These are phyloP conservation scores for Eucommia ulmoides DNA, from an alignment of 257 asterid genomes.

Conservation along the genomic window DNA sequence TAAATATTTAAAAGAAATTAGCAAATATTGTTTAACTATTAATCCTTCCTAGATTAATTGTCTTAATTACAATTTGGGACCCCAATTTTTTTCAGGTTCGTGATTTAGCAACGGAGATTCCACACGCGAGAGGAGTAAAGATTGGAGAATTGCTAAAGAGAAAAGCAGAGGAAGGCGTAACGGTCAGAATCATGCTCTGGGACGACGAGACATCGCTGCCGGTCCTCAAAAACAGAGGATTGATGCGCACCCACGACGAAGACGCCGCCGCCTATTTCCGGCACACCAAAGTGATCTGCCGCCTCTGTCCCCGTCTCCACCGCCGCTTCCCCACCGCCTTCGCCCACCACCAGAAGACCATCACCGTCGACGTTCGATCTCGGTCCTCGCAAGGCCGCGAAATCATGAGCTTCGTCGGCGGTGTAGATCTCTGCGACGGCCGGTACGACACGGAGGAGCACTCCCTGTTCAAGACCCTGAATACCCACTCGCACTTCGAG, in stretches of 20 bases:
- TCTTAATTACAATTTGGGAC: too few relatives aligned
- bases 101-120: conserved; percentile 43
- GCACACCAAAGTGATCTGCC: conserved; percentile 61
- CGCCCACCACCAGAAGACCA: conserved; percentile 79
- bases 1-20: too few relatives aligned
- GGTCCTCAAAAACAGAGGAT: conserved; percentile 64
- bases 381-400: conserved; percentile 46
- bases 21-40: too few relatives aligned
- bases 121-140: conserved; percentile 68
- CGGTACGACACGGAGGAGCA: conserved; percentile 80
- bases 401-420: conserved; percentile 70
- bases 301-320: conserved; percentile 58
- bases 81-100: too few relatives aligned
- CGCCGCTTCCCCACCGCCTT: conserved; percentile 63
- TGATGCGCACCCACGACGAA: conserved; percentile 81
- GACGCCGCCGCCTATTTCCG: conserved; percentile 62
- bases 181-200: conserved; percentile 76
- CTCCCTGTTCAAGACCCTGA: conserved; percentile 64
- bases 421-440: conserved; percentile 86
- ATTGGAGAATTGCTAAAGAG: conserved; percentile 64
- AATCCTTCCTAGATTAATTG: too few relatives aligned
- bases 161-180: conserved; percentile 82
- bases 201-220: conserved; percentile 83
- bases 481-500: conserved; percentile 55
- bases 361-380: conserved; percentile 38